These are phyloP conservation scores for Pyrenochaeta sp. DNA, from an alignment of 2,329 filamentous ascomycete species.

Conservation along the genomic window DNA sequence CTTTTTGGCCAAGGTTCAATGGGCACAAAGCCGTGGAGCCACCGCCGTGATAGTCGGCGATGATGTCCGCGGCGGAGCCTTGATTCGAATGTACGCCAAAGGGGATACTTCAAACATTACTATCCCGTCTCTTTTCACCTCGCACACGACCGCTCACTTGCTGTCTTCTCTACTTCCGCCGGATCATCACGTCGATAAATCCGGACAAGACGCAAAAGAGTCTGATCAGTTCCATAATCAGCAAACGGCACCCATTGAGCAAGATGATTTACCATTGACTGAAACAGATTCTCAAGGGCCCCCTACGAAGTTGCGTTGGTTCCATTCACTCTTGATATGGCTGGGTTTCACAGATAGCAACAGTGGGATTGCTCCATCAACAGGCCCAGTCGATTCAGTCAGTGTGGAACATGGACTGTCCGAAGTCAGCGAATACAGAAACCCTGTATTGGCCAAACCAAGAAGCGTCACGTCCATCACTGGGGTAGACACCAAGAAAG, in stretches of 20 bases:
- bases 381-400: too few relatives aligned
- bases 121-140: slow-evolving; percentile 94
- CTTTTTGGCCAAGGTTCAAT: slow-evolving; percentile 96
- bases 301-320: too few relatives aligned
- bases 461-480: slow-evolving; percentile 28
- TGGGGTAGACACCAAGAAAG: slow-evolving; percentile 23
- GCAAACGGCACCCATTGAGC: too few relatives aligned
- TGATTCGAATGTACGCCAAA: slow-evolving; percentile 98
- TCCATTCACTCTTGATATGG: too few relatives aligned
- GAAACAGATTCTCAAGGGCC: too few relatives aligned
- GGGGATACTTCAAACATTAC: slow-evolving; percentile 95
- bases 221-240: too few relatives aligned
- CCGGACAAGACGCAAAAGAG: too few relatives aligned
- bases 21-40: slow-evolving; percentile 90
- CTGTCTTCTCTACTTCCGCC: slow-evolving; percentile 82
- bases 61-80: slow-evolving; percentile 82
- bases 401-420: too few relatives aligned
- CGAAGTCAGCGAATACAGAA: slow-evolving; percentile 19
- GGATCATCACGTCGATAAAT: too few relatives aligned
- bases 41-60: slow-evolving; percentile 93
- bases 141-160: slow-evolving; percentile 90
- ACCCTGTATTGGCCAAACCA: slow-evolving; percentile 9
- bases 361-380: too few relatives aligned
- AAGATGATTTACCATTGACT: too few relatives aligned
- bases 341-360: too few relatives aligned